Conservation (phyloP, 345 rosid genomes). For the Dimocarpus longan region DNA sequence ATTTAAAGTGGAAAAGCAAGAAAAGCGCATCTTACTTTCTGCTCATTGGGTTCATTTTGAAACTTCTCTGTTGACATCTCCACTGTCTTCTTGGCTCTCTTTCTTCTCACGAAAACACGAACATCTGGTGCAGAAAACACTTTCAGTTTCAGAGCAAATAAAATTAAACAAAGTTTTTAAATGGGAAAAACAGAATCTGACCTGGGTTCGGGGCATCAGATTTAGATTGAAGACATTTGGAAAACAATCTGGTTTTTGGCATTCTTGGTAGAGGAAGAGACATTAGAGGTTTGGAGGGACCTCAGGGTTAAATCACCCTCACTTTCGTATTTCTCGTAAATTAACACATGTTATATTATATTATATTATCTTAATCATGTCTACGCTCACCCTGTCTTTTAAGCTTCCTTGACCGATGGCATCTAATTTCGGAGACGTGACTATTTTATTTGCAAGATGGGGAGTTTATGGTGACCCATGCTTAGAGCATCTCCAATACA, state of each 20-base stretch:
- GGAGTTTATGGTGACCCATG: too few species aligned
- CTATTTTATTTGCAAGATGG: too few species aligned
- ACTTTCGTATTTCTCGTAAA: too few species aligned
- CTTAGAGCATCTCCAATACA: too few species aligned
- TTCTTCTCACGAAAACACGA: constrained; percentile 61
- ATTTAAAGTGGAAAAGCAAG: not conserved
- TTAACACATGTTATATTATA: too few species aligned
- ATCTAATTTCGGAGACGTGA: too few species aligned
- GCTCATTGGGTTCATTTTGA: constrained; percentile 23
- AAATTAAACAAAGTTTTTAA: not conserved
- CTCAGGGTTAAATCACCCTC: not conserved
- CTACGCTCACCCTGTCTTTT: accelerated
- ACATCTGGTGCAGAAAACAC: constrained; percentile 28
- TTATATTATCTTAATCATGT: too few species aligned
- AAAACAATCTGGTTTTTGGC: constrained; percentile 33
- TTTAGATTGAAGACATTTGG: constrained; percentile 26
- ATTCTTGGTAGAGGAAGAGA: constrained; percentile 20
- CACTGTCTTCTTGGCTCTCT: constrained; percentile 42
- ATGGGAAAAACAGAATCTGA: constrained; percentile 11
- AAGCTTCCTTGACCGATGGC: too few species aligned
- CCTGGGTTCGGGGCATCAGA: constrained; percentile 30
- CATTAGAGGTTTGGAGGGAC: constrained; percentile 7
- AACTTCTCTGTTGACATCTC: constrained; percentile 29
- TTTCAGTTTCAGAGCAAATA: constrained; percentile 19
- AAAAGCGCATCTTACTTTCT: constrained; percentile 27